Conservation (phyloP, 1,284 basidiomycete genomes). For the Cutaneotrichosporon mucoides region DNA sequence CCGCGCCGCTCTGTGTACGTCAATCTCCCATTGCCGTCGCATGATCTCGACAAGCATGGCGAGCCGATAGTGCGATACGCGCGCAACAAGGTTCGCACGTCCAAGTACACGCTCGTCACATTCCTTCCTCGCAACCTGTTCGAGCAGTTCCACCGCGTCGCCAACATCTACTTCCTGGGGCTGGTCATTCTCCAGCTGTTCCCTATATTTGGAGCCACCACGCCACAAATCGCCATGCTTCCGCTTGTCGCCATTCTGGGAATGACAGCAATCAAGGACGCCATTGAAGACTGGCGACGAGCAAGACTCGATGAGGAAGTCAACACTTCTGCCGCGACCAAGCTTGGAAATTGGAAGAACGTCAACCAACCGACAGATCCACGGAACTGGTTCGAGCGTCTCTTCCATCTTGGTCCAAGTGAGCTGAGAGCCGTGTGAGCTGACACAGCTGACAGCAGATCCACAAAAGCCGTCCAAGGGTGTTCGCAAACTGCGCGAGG, state of each 20-base stretch:
- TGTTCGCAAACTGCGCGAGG: slow-evolving; percentile 75
- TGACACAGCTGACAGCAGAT: slow-evolving; percentile 19
- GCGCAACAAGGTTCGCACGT: slow-evolving; percentile 91
- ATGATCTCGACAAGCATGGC: slow-evolving; percentile 52
- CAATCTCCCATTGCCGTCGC: slow-evolving; percentile 52
- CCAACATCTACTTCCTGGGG: slow-evolving; percentile 87
- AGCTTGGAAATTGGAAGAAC: slow-evolving; percentile 79
- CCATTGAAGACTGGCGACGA: slow-evolving; percentile 87
- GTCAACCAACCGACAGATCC: slow-evolving; percentile 79
- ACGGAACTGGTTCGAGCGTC: slow-evolving; percentile 67
- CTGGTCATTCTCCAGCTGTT: slow-evolving; percentile 85
- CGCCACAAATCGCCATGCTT: slow-evolving; percentile 76
- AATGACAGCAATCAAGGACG: slow-evolving; percentile 92
- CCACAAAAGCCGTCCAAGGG: slow-evolving; percentile 64
- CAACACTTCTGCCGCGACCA: slow-evolving; percentile 45
- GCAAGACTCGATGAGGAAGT: slow-evolving; percentile 75
- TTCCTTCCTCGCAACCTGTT: slow-evolving; percentile 92
- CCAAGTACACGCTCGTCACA: slow-evolving; percentile 86
- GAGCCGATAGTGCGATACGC: slow-evolving; percentile 75
- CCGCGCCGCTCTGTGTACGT: slow-evolving; percentile 72
- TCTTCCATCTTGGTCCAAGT: slow-evolving; percentile 55
- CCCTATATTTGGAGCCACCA: slow-evolving; percentile 82
- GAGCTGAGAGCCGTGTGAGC: slow-evolving; percentile 6
- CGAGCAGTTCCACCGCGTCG: slow-evolving; percentile 84
- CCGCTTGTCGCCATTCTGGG: slow-evolving; percentile 82